Evolutionary conservation across 306 rosid species (phyloP), one percentile per base, ranked within the genome.

Genomic region (Comarum palustre): DNA sequence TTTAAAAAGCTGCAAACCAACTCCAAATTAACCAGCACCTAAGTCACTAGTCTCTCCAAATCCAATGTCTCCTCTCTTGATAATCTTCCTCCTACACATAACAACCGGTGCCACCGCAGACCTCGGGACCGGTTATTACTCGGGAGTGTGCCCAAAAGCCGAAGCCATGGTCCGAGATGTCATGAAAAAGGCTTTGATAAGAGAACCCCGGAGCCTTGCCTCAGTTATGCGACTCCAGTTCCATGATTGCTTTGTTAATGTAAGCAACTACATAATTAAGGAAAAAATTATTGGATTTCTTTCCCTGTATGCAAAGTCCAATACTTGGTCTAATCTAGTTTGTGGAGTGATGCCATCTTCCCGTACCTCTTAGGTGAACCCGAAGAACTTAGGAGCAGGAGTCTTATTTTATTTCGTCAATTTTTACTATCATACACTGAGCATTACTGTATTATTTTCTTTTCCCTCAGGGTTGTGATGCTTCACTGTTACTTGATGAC

Each of bases 141-240:
- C 68, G 16, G 5, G 67, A 8, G 77, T 87, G 3, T 94, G 98
- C 66, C 92, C 96, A 1, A 12, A 77, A 2, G 95, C 95, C 0
- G 91, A 94, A 75, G 10, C 9, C 14, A 32, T 88, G 22, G 90
- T 86, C 69, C 82, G 91, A 43, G 73, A 80, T 15, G 90, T 84
- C 66, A 91, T 94, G 96, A 74, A 69, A 13, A 89, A 66, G 27
- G 91, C 96, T 17, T 64, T 89, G 16, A 3, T 77, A 8, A 69
- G 83, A 73, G 97, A 91, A 68, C 87, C 96, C 5, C 79, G 96
- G 24, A 88, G 97, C 27, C 80, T 86, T n/a, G 98, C 98, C 75
- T 94, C 97, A 2, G 92, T 94, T 31, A 89, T 94, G 98, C 88
- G 97, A 20, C 76, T 94, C 73, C 95, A 94, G 60, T 91, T 89